Evolutionary conservation across 2,329 filamentous ascomycete genomes (phyloP), one percentile per base, ranked within the genome.

Genomic region (Penicillium sp.): DNA sequence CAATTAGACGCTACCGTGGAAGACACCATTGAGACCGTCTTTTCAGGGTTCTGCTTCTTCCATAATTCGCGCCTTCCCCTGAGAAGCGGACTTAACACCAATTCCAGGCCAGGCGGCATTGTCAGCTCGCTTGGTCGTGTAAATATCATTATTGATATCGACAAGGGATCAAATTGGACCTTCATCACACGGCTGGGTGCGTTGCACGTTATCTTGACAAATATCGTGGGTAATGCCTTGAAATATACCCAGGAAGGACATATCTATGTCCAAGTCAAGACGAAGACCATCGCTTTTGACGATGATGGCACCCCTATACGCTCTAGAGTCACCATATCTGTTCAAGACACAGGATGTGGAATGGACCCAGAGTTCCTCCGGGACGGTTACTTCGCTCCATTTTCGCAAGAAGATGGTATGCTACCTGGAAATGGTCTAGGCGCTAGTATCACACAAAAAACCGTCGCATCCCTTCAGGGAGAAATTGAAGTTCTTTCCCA

Each of bases 391-490:
- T 88, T 84, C 61, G 78, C 75, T 0, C 80, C 84, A 0, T 88
- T 88, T 56, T 71, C 76, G 0, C 84, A 88, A 51, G 85, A 87
- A 59, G 76, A 85, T 33, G 62, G 69, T 1, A 64, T 87, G 1
- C 69, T 77, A 0, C 74, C 78, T 0, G 85, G 85, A 0, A 81
- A 80, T 1, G 85, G 85, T 0, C 71, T 88, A 0, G 85, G 85
- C 0, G 68, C 88, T 12, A 82, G 78, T 41, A 78, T 88, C 3
- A 83, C 86, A 1, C 75, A 76, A 15, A 46, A 70, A 61, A 57
- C 69, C 53, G 55, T 71, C 3, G 26, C 40, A 18, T 64, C 55
- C 1, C 54, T 71, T 4, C 57, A 58, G 10, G 68, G 68, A 1
- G 46, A 53, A 7, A 63, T 71, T n/a, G 51, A 66, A 2, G 54